phyloP scores from a whole-genome alignment of 495 filamentous ascomycete species.

The Penicillium ochrochloron region DNA sequence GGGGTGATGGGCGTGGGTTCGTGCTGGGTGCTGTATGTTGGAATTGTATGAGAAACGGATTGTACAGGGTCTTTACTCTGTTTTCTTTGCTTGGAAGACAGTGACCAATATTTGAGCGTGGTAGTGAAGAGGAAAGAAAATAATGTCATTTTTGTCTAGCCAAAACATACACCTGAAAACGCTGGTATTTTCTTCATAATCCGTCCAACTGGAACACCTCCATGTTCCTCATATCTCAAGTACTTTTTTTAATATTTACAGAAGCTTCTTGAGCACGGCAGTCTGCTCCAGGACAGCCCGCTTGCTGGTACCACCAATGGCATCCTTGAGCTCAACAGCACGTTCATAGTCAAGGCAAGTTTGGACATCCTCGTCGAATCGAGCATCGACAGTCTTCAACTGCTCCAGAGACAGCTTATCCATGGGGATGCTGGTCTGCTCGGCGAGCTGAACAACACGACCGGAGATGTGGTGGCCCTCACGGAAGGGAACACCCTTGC shows the following conservation, averaged over 20 bases:
- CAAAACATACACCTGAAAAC: constrained; percentile 22
- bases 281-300: constrained; percentile 79
- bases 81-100: not conserved
- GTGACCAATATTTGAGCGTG: not conserved
- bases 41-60: not conserved
- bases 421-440: constrained; percentile 73
- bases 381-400: constrained; percentile 71
- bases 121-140: constrained; percentile 6
- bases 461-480: constrained; percentile 93
- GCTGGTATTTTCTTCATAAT: constrained; percentile 24
- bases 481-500: constrained; percentile 77
- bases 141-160: constrained; percentile 32
- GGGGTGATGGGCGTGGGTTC: not conserved
- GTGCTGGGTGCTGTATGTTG: not conserved
- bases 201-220: constrained; percentile 17
- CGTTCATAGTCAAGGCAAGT: constrained; percentile 82
- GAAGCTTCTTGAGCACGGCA: constrained; percentile 61
- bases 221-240: not conserved
- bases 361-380: constrained; percentile 77
- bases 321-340: constrained; percentile 81
- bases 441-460: constrained; percentile 73
- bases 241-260: constrained; percentile 28
- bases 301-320: constrained; percentile 82
- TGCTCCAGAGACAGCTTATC: constrained; percentile 73
- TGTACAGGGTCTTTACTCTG: not conserved